Base-by-base conservation (phyloP, 139 green algal genomes). In the Dunaliella sp. region DNA sequence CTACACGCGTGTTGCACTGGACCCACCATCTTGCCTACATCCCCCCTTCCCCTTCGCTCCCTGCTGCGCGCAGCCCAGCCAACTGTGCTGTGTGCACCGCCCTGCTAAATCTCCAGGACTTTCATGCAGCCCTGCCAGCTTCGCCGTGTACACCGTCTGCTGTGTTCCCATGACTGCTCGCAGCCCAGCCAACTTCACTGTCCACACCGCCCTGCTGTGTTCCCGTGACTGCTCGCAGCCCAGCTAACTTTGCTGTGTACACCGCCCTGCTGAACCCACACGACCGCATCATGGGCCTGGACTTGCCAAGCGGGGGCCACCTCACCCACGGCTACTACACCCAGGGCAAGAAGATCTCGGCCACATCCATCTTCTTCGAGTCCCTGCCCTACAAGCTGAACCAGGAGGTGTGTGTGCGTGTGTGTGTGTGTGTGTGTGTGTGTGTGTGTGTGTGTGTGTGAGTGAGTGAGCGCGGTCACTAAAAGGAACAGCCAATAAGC, bases 231-330 rank as follows among this genome's bases (percentile, higher is more conserved):
- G n/a, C 65, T 31, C 31, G 87, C 92, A 95, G 93, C 81, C 97
- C 97, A n/a, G 97, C 97, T 58, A 99, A 99, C 91, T 98, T 99
- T 91, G 97, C 97, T 0, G 97, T 99, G 2, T 99, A 99, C 95
- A 99, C 97, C 37, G 97, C 96, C 31, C 92, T 99, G 86, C 94
- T 99, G 24, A 91, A 99, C 57, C 97, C 97, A 0, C 97, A 99
- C 86, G 97, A 99, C 89, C 94, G 97, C 86, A 98, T 99, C 93
- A 98, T 99, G 96, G 97, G 93, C 38, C 92, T 99, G 38, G 97
- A 99, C 89, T 92, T 99, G 88, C 97, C 97, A 0, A 95, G 97
- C 84, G 96, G 97, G 36, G 97, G 97, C 57, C 97, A 99, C 90
- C 91, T 99, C 35, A 98, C 94, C 33, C 97, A 99, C 86, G 97